phyloP scores from a whole-genome alignment of 208 protist genomes.

The Wallacemonas rigidus region DNA sequence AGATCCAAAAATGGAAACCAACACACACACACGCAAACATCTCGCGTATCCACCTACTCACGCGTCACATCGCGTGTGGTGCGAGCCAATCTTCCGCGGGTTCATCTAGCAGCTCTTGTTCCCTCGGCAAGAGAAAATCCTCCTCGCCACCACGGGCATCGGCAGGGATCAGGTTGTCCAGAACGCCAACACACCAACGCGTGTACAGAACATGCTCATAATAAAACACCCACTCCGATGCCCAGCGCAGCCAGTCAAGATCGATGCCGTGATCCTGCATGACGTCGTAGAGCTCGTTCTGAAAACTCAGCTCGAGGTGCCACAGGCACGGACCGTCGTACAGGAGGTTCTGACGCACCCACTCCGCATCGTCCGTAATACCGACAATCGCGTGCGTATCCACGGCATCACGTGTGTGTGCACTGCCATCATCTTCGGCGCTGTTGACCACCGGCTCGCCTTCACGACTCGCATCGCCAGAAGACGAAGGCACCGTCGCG shows the following conservation, averaged over 20 bases:
- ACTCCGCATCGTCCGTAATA: constrained; percentile 49
- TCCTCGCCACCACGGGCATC: constrained; percentile 51
- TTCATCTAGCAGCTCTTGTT: constrained; percentile 52
- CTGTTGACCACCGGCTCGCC: no score
- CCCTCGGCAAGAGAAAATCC: constrained; percentile 60
- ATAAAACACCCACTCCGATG: constrained; percentile 77
- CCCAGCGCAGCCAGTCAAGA: constrained; percentile 76
- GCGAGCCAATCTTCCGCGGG: constrained; percentile 66
- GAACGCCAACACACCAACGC: constrained; percentile 62
- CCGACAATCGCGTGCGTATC: constrained; percentile 29
- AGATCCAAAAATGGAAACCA: background rate
- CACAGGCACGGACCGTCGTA: constrained; percentile 87
- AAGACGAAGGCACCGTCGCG: background rate
- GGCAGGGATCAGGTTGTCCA: constrained; percentile 69
- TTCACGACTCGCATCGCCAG: background rate
- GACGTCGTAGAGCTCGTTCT: constrained; percentile 85
- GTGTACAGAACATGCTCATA: constrained; percentile 69
- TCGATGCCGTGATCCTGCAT: constrained; percentile 86
- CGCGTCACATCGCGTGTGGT: constrained; percentile 26
- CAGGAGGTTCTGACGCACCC: constrained; percentile 58
- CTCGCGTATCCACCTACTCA: background rate
- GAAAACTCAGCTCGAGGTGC: constrained; percentile 82
- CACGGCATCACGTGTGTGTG: constrained; percentile 12
- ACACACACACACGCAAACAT: background rate
- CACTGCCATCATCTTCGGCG: background rate